These are phyloP conservation scores for Lactuca saligna DNA, from an alignment of 129 eudicot species.

Conservation along the genomic window DNA sequence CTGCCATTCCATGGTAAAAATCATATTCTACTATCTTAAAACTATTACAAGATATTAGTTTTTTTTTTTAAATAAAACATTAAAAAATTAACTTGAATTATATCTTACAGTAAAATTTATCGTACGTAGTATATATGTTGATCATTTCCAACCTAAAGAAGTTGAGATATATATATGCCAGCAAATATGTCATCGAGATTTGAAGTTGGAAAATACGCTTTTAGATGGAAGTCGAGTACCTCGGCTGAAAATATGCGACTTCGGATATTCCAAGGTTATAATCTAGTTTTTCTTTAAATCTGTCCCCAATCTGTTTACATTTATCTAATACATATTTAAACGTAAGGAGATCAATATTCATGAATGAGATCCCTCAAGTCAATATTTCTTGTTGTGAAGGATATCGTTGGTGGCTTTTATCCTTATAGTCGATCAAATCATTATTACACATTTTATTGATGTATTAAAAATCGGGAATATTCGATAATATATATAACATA, in stretches of 20 bases:
- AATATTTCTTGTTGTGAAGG: too few species aligned
- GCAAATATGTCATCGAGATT: constrained; percentile 95
- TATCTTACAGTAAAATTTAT: background rate
- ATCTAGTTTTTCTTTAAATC: background rate
- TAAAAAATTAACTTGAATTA: too few species aligned
- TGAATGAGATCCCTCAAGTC: too few species aligned
- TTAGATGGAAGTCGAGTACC: constrained; percentile 86
- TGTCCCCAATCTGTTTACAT: too few species aligned
- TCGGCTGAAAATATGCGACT: constrained; percentile 88
- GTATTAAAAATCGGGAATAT: background rate
- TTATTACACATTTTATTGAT: too few species aligned
- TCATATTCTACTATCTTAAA: background rate
- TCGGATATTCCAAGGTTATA: constrained; percentile 87
- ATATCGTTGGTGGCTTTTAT: too few species aligned
- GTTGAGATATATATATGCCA: constrained; percentile 22
- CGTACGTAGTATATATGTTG: background rate
- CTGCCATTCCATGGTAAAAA: constrained; percentile 67
- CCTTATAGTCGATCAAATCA: too few species aligned
- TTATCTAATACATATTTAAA: background rate
- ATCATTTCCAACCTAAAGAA: background rate
- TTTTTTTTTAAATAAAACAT: too few species aligned
- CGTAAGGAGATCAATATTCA: too few species aligned
- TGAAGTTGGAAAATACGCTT: constrained; percentile 80
- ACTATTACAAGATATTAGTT: background rate
- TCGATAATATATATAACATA: too few species aligned